Evolutionary conservation across 805 yeast genomes (phyloP), one percentile per base, ranked within the genome.

Genomic region (Ogataea nakhonphanomensis): DNA sequence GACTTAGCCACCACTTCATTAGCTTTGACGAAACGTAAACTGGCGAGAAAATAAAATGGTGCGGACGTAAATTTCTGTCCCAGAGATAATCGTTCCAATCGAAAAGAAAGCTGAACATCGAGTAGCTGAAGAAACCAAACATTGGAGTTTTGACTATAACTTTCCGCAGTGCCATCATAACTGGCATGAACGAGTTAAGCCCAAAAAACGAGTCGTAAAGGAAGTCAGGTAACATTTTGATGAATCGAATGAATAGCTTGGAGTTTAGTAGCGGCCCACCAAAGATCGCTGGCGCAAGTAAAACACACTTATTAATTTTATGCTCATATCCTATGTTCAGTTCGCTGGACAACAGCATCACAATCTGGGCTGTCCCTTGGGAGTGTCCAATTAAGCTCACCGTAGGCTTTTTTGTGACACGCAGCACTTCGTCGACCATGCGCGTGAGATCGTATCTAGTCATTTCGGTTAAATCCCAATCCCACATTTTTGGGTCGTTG

Each of bases 331-430:
- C 33, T 14, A 53, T 21, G 33, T 78, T 77, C 30, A 59, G 58
- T 27, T 72, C 73, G 37, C 67, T 65, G 12, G 83, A 73, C 25
- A 93, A 65, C 34, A 88, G 76, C 53, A 84, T 65, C 40, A 88
- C 83, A 0, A 84, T 72, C 60, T 90, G 96, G 0, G 96, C 79
- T 2, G 96, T 89, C 1, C 98, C 98, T 63, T 93, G 98, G 11
- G 95, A 86, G 58, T 91, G 99, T 1, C 90, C 90, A 8, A 81
- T 71, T 15, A 91, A 61, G 0, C 82, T 71, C 7, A 90, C 51
- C 51, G 79, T 74, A 3, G 57, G 55, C 35, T 59, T 37, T 21
- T 40, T 25, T 0, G 75, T 68, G 21, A 51, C 48, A 2, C 58
- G 44, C 25, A 80, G 59, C 1, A 89, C 82, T 40, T 73, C 71